Base-by-base conservation (phyloP, 2,329 filamentous ascomycete genomes). In the Aspergillus alliaceus region DNA sequence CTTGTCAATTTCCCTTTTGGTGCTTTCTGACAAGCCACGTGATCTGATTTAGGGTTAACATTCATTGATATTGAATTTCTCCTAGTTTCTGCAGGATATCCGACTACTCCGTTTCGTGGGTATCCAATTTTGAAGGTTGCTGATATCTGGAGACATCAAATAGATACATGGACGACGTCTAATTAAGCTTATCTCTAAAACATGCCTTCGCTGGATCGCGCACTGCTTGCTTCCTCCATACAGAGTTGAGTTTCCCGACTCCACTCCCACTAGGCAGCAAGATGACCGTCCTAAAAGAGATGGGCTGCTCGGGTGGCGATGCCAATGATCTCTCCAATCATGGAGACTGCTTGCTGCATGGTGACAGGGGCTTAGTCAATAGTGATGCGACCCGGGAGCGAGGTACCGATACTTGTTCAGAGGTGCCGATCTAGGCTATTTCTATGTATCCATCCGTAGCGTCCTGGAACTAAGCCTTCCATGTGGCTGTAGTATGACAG, bases 121-220 rank as follows among this genome's bases (percentile, higher is more conserved):
- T 31, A 15, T 24, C 6, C 29, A 32, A 8, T 31, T 22, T 12
- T 32, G 44, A 22, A 32, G 27, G 12, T 3, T 6, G 12, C 14
- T n/a, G 14, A 34, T 20, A 4, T 20, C 27, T 4, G n/a, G 7
- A 47, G 4, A 6, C 11, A 9, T 15, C 44, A 24, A 20, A 40
- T 34, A 50, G 11, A 8, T 39, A 29, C 29, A 31, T 31, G 12
- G 25, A 11, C 6, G 39, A 56, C 40, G 56, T 61, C 27, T 20
- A 63, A 51, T 57, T 64, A 64, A 64, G 62, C 62, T 64, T 64
- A 64, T 59, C 57, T 59, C 58, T 56, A 48, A 62, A 53, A 47
- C 18, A 24, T 24, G 25, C 46, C 29, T 24, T 37, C 46, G 20
- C 11, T 25, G 14, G 11, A 29, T 44, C 37, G 12, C 22, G 31